Conservation (phyloP, 768 basidiomycete species). For the Gyrodon lividus region DNA sequence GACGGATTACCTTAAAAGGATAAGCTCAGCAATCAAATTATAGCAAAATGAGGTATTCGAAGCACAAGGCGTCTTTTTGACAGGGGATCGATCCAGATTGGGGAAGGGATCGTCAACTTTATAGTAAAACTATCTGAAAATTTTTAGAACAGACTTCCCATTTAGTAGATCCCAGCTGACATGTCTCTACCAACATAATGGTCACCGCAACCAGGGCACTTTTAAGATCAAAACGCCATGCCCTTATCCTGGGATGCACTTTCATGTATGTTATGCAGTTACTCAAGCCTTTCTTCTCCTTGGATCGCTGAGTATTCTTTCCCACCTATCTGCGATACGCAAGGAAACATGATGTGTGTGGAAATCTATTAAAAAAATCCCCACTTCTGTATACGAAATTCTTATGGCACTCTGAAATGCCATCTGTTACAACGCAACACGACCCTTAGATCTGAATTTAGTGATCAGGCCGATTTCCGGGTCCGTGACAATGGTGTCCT, state of each 20-base stretch:
- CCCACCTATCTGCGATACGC: conserved; percentile 20
- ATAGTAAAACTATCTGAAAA: not conserved
- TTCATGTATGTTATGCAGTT: not conserved
- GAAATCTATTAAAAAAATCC: conserved; percentile 43
- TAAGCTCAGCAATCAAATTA: conserved; percentile 30
- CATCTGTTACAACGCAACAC: conserved; percentile 49
- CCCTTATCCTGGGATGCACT: not conserved
- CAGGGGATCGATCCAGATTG: conserved; percentile 16
- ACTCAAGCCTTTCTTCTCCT: not conserved
- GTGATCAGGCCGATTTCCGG: conserved; percentile 48
- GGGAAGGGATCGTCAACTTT: conserved; percentile 30
- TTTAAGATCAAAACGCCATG: not conserved
- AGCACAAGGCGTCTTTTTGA: conserved; percentile 20
- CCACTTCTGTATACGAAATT: conserved; percentile 42
- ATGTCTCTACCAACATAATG: not conserved
- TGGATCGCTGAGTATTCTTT: conserved; percentile 9
- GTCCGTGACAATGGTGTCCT: conserved; percentile 41
- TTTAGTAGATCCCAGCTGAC: not conserved
- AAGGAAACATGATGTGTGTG: conserved; percentile 29
- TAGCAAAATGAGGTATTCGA: conserved; percentile 20
- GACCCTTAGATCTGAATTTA: conserved; percentile 76
- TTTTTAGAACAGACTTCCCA: conserved; percentile 12
- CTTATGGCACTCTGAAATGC: conserved; percentile 41
- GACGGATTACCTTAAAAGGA: conserved; percentile 23
- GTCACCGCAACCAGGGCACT: not conserved